Evolutionary conservation across 306 rosid species (phyloP).

Genomic region (Dicorynia guianensis): DNA sequence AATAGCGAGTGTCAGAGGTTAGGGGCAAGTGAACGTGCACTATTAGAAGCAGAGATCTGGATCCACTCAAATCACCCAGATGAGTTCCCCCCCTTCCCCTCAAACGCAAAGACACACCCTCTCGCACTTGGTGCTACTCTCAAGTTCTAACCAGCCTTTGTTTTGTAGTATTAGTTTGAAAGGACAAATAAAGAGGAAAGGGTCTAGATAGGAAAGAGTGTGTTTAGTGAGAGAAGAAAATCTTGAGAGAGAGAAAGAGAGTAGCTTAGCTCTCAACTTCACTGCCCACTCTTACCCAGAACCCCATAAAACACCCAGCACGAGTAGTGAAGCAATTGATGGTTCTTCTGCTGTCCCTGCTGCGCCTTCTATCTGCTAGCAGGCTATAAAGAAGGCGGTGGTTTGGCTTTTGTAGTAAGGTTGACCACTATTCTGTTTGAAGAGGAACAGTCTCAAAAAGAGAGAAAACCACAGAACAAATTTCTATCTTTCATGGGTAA

Average conservation of each 20-base stretch:
- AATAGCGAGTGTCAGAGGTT: constrained; percentile 55
- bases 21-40: constrained; percentile 63
- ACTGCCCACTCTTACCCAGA: constrained; percentile 40
- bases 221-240: constrained; percentile 33
- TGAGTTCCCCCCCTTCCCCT: background rate
- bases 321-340: constrained; percentile 46
- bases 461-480: constrained; percentile 2
- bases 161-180: constrained; percentile 37
- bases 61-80: constrained; percentile 54
- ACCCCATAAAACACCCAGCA: constrained; percentile 48
- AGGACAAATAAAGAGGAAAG: constrained; percentile 43
- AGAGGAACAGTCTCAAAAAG: constrained; percentile 1
- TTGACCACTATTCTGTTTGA: constrained; percentile 42
- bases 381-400: constrained; percentile 56
- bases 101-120: background rate
- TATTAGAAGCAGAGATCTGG: constrained; percentile 63
- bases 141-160: background rate
- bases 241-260: constrained; percentile 12
- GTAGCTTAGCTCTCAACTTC: constrained; percentile 39
- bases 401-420: constrained; percentile 61
- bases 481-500: constrained; percentile 59
- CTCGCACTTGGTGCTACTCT: constrained; percentile 19
- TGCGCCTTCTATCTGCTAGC: constrained; percentile 31
- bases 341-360: constrained; percentile 51
- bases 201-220: background rate